Conservation (phyloP, 495 filamentous ascomycete species). For the Usnea hakonensis region DNA sequence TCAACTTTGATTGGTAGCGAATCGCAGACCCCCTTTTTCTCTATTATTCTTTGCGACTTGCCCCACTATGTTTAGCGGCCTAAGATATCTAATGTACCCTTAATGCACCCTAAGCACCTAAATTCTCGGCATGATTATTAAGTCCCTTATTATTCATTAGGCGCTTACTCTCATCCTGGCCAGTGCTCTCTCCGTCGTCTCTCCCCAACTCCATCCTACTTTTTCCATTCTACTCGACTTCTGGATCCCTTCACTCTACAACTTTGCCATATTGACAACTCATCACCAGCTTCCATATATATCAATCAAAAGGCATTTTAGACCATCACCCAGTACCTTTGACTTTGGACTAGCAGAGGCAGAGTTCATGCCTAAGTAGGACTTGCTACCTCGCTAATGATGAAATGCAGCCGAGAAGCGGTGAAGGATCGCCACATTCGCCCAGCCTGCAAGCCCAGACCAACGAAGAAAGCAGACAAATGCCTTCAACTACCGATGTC, state of each 20-base stretch:
- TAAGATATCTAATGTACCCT: constrained; percentile 2
- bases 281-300: constrained; percentile 12
- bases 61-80: constrained; percentile 6
- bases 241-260: background rate
- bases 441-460: background rate
- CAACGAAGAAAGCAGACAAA: background rate
- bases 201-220: background rate
- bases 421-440: constrained; percentile 5
- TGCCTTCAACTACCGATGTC: background rate
- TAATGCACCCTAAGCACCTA: too few species aligned
- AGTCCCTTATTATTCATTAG: too few species aligned
- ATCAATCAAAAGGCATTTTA: constrained; percentile 1
- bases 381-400: background rate
- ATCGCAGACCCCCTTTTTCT: background rate
- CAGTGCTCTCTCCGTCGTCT: too few species aligned
- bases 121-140: too few species aligned
- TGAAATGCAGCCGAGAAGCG: constrained; percentile 19
- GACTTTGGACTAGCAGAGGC: constrained; percentile 13
- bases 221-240: background rate
- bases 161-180: background rate
- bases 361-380: constrained; percentile 3
- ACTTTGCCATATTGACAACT: constrained; percentile 21
- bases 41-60: background rate
- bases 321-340: constrained; percentile 15
- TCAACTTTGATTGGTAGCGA: background rate